Percentiles rank a stretch among this genome's conserved stretches.
Evolutionary conservation across 768 basidiomycete species (phyloP).

Genomic region (Psilocybe azurescens): DNA sequence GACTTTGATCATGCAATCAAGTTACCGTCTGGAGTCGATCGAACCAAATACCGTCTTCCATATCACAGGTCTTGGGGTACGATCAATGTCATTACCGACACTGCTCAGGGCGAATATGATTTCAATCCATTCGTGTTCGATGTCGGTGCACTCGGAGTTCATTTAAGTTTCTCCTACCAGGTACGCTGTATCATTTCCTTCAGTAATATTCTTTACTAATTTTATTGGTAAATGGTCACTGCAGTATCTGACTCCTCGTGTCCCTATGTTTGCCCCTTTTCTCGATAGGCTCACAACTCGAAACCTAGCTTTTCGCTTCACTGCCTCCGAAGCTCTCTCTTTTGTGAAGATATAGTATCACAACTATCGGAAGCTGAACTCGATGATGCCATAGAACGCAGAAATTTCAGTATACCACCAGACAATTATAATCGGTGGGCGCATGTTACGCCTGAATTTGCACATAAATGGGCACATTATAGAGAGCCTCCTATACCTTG

Average conservation of each 20-base stretch:
- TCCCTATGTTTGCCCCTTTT: conserved; percentile 34
- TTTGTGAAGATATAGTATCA: conserved; percentile 23
- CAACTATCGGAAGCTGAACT: conserved; percentile 23
- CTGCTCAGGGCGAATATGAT: conserved; percentile 26
- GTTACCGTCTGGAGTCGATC: conserved; percentile 13
- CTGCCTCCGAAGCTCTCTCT: conserved; percentile 28
- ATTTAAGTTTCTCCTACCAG: conserved; percentile 11
- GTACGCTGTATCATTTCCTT: conserved; percentile 14
- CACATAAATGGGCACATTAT: conserved; percentile 19
- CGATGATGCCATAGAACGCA: conserved; percentile 22
- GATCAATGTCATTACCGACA: background rate
- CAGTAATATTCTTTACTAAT: no score
- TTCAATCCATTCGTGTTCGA: conserved; percentile 33
- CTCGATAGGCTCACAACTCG: conserved; percentile 32
- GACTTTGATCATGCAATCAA: conserved; percentile 24
- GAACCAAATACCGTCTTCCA: conserved; percentile 16
- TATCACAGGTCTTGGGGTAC: no score
- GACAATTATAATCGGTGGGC: conserved; percentile 23
- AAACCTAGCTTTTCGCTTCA: conserved; percentile 26
- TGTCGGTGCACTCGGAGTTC: conserved; percentile 24
- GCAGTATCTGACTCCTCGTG: background rate
- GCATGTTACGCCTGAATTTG: conserved; percentile 16
- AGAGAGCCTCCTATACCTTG: conserved; percentile 20
- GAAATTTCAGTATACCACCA: no score
- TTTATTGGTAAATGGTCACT: conserved; percentile 18